Conservation (phyloP, 1,284 basidiomycete species). For the Ustilago shanxiensis region DNA sequence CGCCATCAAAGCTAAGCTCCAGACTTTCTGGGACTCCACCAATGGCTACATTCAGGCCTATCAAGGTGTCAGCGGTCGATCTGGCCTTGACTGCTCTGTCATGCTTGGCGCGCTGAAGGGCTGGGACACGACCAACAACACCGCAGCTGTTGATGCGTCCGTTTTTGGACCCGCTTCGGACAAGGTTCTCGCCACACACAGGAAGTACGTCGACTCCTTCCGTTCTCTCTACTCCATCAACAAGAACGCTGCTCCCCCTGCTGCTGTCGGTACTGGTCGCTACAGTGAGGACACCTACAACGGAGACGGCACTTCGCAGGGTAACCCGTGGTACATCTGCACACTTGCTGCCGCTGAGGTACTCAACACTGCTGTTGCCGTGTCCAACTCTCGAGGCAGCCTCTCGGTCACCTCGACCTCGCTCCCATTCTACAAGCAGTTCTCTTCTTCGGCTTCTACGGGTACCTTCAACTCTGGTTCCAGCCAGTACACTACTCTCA, state of each 20-base stretch:
- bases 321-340: slow-evolving; percentile 61
- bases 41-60: slow-evolving; percentile 49
- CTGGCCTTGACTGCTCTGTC: slow-evolving; percentile 53
- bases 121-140: slow-evolving; percentile 39
- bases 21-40: slow-evolving; percentile 49
- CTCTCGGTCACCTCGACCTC: slow-evolving; percentile 38
- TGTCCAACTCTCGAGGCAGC: slow-evolving; percentile 26
- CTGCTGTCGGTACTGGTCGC: slow-evolving; percentile 47
- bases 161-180: slow-evolving; percentile 52
- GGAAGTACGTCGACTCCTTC: slow-evolving; percentile 55
- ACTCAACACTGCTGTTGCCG: slow-evolving; percentile 45
- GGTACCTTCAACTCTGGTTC: slow-evolving; percentile 29
- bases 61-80: slow-evolving; percentile 42
- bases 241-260: slow-evolving; percentile 39
- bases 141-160: slow-evolving; percentile 25
- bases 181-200: slow-evolving; percentile 51
- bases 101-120: slow-evolving; percentile 50
- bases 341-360: slow-evolving; percentile 55
- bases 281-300: slow-evolving; percentile 51
- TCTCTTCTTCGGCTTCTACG: slow-evolving; percentile 25
- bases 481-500: slow-evolving; percentile 32
- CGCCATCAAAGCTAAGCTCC: slow-evolving; percentile 40
- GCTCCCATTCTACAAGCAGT: slow-evolving; percentile 53
- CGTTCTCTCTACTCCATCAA: slow-evolving; percentile 53
- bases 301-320: slow-evolving; percentile 38